A percentile compares a stretch with the other conserved stretches of the same genome.
These are phyloP conservation scores for Ambrosiella beaveri DNA, from an alignment of 2,329 filamentous ascomycete genomes.

Conservation along the genomic window DNA sequence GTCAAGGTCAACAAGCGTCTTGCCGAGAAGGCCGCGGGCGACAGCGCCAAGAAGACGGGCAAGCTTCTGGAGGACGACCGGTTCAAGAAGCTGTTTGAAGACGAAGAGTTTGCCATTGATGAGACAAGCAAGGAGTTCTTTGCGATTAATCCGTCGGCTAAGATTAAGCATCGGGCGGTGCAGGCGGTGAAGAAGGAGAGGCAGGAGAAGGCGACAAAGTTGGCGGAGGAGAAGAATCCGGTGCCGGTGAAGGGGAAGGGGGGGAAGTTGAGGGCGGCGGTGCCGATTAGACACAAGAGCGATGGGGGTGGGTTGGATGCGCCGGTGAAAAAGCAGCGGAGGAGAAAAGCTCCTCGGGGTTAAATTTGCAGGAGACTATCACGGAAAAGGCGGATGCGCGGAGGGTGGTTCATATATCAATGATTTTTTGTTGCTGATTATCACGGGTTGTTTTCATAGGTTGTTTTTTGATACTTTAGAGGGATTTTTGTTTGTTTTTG, in stretches of 20 bases:
- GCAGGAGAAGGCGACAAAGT: slow-evolving; percentile 25
- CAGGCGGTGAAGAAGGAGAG: slow-evolving; percentile 20
- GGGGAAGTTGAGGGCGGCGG: slow-evolving; percentile 10
- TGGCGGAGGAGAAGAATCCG: slow-evolving; percentile 14
- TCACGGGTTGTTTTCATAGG: slow-evolving; percentile 6
- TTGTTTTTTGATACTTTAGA: slow-evolving; percentile 6
- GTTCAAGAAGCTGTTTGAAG: slow-evolving; percentile 78
- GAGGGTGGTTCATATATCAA: not conserved
- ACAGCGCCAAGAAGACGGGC: slow-evolving; percentile 27
- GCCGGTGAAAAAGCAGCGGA: slow-evolving; percentile 6
- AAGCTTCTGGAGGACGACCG: slow-evolving; percentile 67
- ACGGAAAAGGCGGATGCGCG: not conserved
- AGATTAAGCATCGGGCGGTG: slow-evolving; percentile 10
- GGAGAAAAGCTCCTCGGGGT: slow-evolving; percentile 12
- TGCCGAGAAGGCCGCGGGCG: slow-evolving; percentile 54
- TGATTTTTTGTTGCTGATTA: not conserved
- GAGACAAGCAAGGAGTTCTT: slow-evolving; percentile 78
- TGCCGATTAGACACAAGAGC: slow-evolving; percentile 13
- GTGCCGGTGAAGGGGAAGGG: slow-evolving; percentile 6
- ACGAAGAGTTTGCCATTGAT: slow-evolving; percentile 84
- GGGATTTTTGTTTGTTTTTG: not conserved
- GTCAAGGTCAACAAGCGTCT: slow-evolving; percentile 86
- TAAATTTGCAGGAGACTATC: not conserved
- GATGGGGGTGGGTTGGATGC: slow-evolving; percentile 9
- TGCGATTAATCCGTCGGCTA: slow-evolving; percentile 73